Conservation (phyloP, 2,329 filamentous ascomycete genomes). For the Botrytis paeoniae region DNA sequence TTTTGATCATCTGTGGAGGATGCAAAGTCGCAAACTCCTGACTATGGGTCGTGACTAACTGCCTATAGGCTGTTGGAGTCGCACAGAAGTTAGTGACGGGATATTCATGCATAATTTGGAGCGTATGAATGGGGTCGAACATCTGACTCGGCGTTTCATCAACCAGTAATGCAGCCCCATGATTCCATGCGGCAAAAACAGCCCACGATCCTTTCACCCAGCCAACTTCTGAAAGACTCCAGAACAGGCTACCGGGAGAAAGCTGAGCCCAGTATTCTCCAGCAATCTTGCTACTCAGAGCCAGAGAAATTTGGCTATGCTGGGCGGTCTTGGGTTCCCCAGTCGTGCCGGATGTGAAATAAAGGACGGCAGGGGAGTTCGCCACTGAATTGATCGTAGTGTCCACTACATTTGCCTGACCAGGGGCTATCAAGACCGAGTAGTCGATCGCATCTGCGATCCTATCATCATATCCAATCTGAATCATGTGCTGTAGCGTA, state of each 20-base stretch:
- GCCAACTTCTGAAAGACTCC: background rate
- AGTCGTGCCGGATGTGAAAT: conserved; percentile 37
- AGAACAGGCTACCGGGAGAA: background rate
- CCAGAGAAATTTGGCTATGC: background rate
- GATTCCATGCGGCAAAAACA: background rate
- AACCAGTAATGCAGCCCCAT: background rate
- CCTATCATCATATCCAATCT: background rate
- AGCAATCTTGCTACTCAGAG: background rate
- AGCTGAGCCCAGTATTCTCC: background rate
- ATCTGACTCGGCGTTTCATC: background rate
- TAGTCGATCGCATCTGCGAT: background rate
- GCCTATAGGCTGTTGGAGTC: background rate
- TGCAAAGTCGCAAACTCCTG: background rate
- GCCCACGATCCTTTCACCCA: background rate
- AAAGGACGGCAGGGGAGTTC: conserved; percentile 19
- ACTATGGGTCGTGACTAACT: background rate
- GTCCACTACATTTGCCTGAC: background rate
- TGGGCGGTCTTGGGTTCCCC: conserved; percentile 26
- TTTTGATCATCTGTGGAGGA: background rate
- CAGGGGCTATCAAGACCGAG: background rate
- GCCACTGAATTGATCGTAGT: background rate
- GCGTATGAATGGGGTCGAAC: background rate
- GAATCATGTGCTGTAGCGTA: background rate
- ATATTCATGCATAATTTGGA: background rate
- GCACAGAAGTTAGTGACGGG: background rate